Conservation (phyloP, 2,329 filamentous ascomycete genomes). For the Hawksworthiomyces lignivorus region DNA sequence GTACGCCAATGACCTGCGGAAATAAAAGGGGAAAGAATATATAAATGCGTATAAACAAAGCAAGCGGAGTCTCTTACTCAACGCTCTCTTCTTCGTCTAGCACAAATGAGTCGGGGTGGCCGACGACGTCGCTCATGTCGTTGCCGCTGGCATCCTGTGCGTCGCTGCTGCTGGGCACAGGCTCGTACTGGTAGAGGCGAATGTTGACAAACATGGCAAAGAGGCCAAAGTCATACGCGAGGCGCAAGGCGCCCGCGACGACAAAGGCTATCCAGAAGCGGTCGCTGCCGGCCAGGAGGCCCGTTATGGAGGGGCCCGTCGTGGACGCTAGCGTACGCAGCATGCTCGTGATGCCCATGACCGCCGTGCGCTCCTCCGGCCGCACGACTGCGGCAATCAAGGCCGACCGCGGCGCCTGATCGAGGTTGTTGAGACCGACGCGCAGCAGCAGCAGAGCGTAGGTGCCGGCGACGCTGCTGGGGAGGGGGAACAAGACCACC, state of each 20-base stretch:
- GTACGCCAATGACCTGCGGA: too few species aligned
- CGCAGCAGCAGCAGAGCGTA: conserved; percentile 50
- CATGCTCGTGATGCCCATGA: conserved; percentile 61
- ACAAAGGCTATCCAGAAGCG: conserved; percentile 57
- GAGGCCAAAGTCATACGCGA: conserved; percentile 51
- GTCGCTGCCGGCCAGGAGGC: conserved; percentile 42
- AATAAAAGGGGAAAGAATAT: too few species aligned
- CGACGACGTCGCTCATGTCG: conserved; percentile 6
- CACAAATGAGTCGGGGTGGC: conserved; percentile 10
- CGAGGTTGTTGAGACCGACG: conserved; percentile 59
- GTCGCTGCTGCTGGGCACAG: conserved; percentile 60
- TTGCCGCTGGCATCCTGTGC: conserved; percentile 55
- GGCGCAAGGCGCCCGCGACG: conserved; percentile 42
- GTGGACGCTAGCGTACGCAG: conserved; percentile 52
- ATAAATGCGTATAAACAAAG: too few species aligned
- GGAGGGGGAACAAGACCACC: conserved; percentile 51
- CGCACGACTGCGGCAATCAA: conserved; percentile 61
- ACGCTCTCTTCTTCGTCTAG: conserved; percentile 13
- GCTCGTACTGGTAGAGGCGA: conserved; percentile 40
- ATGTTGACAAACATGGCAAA: conserved; percentile 54
- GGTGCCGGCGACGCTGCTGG: conserved; percentile 41
- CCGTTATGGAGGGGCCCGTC: conserved; percentile 46
- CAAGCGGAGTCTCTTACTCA: conserved; percentile 45
- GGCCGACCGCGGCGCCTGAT: conserved; percentile 58
- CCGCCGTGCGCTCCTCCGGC: conserved; percentile 57